Conservation (phyloP, 2,329 filamentous ascomycete genomes). For the Tympanopsis confertula region DNA sequence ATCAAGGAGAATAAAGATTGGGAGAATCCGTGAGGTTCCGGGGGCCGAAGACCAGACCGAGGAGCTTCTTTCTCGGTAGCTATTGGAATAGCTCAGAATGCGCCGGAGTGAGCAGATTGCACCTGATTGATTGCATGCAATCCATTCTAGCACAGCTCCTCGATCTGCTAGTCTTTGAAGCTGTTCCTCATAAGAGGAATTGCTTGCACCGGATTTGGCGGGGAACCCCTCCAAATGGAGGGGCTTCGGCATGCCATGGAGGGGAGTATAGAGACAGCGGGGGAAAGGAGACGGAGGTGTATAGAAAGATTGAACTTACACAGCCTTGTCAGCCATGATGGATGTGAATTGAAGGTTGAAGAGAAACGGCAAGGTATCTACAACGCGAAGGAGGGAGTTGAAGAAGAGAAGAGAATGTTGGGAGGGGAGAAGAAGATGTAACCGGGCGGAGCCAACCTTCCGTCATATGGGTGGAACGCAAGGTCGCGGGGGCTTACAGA, state of each 20-base stretch:
- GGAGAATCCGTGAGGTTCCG: neutral
- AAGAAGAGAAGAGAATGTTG: neutral
- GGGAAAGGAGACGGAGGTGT: neutral
- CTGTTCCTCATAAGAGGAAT: neutral
- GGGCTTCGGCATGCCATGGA: neutral
- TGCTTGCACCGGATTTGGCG: neutral
- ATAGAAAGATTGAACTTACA: neutral
- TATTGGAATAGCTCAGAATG: neutral
- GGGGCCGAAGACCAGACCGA: neutral
- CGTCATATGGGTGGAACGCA: no score
- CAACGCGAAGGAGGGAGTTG: neutral
- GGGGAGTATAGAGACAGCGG: neutral
- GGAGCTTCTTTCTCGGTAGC: neutral
- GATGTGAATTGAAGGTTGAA: neutral
- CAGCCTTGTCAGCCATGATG: neutral
- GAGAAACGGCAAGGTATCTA: no score
- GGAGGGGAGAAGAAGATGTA: neutral
- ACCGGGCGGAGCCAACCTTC: neutral
- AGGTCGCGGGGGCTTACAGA: no score
- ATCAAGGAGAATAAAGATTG: neutral
- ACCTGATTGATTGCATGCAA: neutral
- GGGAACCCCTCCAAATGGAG: neutral
- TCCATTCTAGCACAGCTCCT: neutral
- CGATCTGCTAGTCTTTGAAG: neutral
- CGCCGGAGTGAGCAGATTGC: neutral